phyloP scores from a whole-genome alignment of 2,329 filamentous ascomycete species.

The Sclerotiophoma versabilis region DNA sequence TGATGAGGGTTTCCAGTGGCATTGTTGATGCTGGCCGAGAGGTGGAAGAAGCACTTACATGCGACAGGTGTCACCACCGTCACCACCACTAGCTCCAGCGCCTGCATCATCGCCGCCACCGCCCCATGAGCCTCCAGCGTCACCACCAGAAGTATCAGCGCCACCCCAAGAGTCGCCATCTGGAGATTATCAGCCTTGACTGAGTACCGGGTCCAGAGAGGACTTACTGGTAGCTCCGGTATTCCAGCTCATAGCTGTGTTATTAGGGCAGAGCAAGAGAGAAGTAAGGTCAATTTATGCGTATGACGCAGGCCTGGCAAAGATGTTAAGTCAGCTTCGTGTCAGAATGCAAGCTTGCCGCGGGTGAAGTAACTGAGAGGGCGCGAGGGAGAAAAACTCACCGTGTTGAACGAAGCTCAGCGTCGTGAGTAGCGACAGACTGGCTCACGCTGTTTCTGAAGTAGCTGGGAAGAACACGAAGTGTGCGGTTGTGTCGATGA shows the following conservation, averaged over 20 bases:
- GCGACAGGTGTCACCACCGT: slow-evolving; percentile 49
- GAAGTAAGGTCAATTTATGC: not conserved
- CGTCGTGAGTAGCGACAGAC: not conserved
- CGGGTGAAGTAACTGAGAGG: not conserved
- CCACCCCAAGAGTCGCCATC: slow-evolving; percentile 15
- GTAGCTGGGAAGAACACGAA: not conserved
- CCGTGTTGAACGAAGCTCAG: not conserved
- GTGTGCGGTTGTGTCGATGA: not conserved
- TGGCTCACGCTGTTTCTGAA: not conserved
- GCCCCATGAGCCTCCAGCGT: slow-evolving; percentile 28
- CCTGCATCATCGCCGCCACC: slow-evolving; percentile 19
- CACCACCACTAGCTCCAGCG: slow-evolving; percentile 35
- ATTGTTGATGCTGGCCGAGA: not conserved
- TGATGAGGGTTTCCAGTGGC: not conserved
- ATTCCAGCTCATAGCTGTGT: slow-evolving; percentile 32
- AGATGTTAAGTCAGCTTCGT: not conserved
- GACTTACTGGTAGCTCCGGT: slow-evolving; percentile 23
- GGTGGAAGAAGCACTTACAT: slow-evolving; percentile 43
- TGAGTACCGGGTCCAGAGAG: too few relatives aligned
- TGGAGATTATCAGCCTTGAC: too few relatives aligned
- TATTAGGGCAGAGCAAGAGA: not conserved
- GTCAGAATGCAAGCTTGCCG: not conserved
- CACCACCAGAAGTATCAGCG: slow-evolving; percentile 14
- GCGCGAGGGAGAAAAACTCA: not conserved
- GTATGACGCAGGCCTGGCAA: not conserved